Evolutionary conservation across 2,329 filamentous ascomycete species (phyloP).

Genomic region (Aureobasidium melanogenum): DNA sequence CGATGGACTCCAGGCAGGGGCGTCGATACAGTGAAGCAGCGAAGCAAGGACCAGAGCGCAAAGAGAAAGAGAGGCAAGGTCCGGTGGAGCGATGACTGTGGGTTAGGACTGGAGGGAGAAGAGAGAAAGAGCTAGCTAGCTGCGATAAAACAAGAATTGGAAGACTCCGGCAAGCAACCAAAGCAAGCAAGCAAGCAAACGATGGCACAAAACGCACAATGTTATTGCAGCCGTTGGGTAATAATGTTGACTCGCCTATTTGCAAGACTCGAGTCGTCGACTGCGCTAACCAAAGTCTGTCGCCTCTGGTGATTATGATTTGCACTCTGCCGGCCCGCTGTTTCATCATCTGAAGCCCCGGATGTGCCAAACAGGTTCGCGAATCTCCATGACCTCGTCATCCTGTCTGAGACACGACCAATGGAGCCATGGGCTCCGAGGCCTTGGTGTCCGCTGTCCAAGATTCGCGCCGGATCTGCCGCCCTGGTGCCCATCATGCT

Average conservation of each 20-base stretch:
- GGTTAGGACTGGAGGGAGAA: neutral
- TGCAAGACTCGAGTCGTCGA: slow-evolving; percentile 3
- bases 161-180: neutral
- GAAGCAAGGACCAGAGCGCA: neutral
- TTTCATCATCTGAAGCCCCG: neutral
- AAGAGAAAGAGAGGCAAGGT: neutral
- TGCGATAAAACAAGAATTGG: neutral
- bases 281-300: slow-evolving; percentile 4
- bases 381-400: neutral
- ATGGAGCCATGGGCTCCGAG: neutral
- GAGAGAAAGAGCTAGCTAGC: neutral
- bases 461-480: neutral
- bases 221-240: slow-evolving; percentile 9
- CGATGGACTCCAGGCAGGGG: slow-evolving; percentile 5
- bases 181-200: slow-evolving; percentile 6
- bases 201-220: slow-evolving; percentile 6
- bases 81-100: neutral
- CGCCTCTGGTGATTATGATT: slow-evolving; percentile 4
- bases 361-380: neutral
- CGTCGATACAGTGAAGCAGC: neutral
- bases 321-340: neutral
- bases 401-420: neutral
- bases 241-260: slow-evolving; percentile 10
- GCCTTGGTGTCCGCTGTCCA: neutral
- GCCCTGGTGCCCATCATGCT: neutral